Base-by-base conservation (phyloP, 495 filamentous ascomycete species). In the Talaromyces trachyspermus region DNA sequence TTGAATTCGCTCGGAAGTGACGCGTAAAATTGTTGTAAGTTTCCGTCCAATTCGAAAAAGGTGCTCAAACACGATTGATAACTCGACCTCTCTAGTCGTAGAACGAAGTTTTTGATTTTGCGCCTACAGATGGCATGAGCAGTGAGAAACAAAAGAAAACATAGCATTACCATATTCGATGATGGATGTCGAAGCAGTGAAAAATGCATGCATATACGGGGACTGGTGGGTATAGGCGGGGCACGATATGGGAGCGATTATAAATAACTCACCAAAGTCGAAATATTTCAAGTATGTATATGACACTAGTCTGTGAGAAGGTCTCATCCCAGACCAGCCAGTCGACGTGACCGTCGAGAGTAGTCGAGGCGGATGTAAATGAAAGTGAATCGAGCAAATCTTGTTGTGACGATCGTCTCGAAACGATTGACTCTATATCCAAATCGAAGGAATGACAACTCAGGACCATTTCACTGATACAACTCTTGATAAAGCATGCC, bases 1-100 rank as follows among this genome's bases (percentile, higher is more conserved):
- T 40, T 40, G 12, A 40, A 40, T 40, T 40, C 37, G 12, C 37
- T 40, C 20, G 37, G 37, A 40, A 40, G 37, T 19, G 37, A 40
- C 17, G 37, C 17, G 37, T 40, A 15, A 40, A 40, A 40, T 4
- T 22, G 17, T 18, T 40, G 37, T 11, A 40, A 23, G 20, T 18
- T 40, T 14, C 37, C 20, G 10, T 40, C 37, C 8, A 40, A 18
- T 40, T 40, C 37, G 20, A 40, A 40, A 18, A 40, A 40, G 12
- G 17, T 40, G 10, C n/a, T 18, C 37, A 40, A 23, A 15, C 37
- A 40, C n/a, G 37, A 40, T 22, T 40, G 37, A 40, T 40, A 40
- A 40, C 17, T 40, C 12, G 37, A 40, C 37, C 20, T 18, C 20
- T 40, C 37, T 1, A 40, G 37, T 40, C 20, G 17, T 22, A 14